Conservation (phyloP, 2,329 filamentous ascomycete genomes). For the Lasiodiplodia sp. region DNA sequence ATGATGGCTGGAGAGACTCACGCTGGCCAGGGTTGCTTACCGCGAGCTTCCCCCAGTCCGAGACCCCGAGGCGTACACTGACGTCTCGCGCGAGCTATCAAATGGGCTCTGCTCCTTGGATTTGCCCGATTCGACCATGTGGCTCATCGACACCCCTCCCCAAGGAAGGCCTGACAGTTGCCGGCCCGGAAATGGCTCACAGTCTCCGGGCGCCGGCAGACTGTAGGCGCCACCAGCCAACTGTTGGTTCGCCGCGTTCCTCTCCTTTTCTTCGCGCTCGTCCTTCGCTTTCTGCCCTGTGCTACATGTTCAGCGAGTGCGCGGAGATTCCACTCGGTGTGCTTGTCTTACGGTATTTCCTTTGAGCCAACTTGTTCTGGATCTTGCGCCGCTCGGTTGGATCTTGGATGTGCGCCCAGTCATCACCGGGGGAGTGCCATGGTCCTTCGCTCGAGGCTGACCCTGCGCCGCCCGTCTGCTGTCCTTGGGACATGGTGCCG, state of each 20-base stretch:
- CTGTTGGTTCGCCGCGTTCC: slow-evolving; percentile 69
- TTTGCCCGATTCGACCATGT: slow-evolving; percentile 56
- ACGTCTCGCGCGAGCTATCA: slow-evolving; percentile 50
- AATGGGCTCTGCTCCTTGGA: slow-evolving; percentile 54
- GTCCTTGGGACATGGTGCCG: slow-evolving; percentile 12
- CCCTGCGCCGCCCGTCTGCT: neutral
- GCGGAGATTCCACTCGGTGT: neutral
- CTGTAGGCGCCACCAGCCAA: slow-evolving; percentile 71
- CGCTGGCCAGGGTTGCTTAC: slow-evolving; percentile 42
- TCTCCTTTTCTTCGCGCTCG: slow-evolving; percentile 69
- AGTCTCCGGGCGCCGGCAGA: slow-evolving; percentile 65
- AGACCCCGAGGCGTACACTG: slow-evolving; percentile 47
- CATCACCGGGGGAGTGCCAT: slow-evolving; percentile 15
- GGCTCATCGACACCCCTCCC: slow-evolving; percentile 71
- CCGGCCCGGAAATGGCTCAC: slow-evolving; percentile 52
- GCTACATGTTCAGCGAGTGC: neutral
- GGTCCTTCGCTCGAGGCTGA: neutral
- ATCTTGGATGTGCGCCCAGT: slow-evolving; percentile 72
- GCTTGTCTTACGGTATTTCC: slow-evolving; percentile 72
- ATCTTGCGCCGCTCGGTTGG: slow-evolving; percentile 75
- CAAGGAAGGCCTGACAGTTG: slow-evolving; percentile 73
- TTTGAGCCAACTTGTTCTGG: slow-evolving; percentile 78
- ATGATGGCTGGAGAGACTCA: slow-evolving; percentile 34
- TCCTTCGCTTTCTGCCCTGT: slow-evolving; percentile 74
- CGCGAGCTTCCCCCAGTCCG: slow-evolving; percentile 47